Conservation (phyloP, 2,329 filamentous ascomycete species). For the Phyllosticta ampelicida region DNA sequence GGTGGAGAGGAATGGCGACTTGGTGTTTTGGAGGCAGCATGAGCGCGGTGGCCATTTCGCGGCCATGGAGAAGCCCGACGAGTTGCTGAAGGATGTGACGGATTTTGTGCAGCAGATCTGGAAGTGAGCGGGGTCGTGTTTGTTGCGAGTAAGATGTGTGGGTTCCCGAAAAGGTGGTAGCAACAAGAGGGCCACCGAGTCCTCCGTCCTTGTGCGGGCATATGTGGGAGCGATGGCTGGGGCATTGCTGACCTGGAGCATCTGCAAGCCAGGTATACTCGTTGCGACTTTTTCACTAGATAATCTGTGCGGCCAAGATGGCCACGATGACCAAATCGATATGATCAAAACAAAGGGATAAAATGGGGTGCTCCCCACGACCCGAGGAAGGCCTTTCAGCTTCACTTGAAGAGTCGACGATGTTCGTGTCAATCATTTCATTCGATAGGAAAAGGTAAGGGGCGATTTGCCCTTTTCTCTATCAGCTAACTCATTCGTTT, state of each 20-base stretch:
- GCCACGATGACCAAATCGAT: too few relatives aligned
- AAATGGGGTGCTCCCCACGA: too few relatives aligned
- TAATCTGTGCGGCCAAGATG: too few relatives aligned
- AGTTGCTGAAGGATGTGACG: constrained; percentile 35
- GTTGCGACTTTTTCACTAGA: too few relatives aligned
- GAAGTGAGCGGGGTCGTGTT: constrained; percentile 11
- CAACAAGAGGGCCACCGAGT: neutral
- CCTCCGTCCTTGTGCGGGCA: neutral
- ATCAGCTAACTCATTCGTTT: neutral
- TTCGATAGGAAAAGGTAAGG: neutral
- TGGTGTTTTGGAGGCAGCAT: constrained; percentile 31
- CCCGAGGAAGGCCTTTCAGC: neutral
- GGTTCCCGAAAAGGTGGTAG: neutral
- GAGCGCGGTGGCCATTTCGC: constrained; percentile 46
- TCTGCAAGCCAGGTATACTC: too few relatives aligned
- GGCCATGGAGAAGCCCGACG: constrained; percentile 34
- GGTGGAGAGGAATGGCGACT: constrained; percentile 26
- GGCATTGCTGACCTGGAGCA: too few relatives aligned
- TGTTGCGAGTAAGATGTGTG: too few relatives aligned
- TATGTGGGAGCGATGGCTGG: neutral
- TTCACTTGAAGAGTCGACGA: neutral
- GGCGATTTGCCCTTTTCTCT: neutral
- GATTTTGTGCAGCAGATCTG: constrained; percentile 31
- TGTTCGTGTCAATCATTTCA: neutral
- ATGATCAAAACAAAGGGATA: too few relatives aligned